Evolutionary conservation across 148 eudicot species (phyloP), one percentile per base, ranked within the genome.

Genomic region (Vaccinium myrtillus): DNA sequence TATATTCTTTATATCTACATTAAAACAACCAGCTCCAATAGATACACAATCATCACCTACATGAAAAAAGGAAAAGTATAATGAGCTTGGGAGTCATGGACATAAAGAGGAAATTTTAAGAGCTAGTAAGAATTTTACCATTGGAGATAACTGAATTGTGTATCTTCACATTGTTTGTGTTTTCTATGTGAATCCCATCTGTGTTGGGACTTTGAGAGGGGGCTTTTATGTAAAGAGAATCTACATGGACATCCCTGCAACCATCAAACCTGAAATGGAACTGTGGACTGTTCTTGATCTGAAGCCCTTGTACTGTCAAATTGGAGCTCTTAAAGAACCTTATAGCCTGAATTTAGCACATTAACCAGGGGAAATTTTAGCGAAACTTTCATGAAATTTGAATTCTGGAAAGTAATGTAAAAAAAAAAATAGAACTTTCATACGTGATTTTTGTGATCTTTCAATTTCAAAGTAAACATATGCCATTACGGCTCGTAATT

Each of bases 11-110:
- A 96, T 96, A 30, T 96, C 98, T 50, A 96, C 93, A 88, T 96
- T 92, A 74, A 87, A 92, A 78, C 87, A 88, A 51, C 97, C 97
- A 30, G 94, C 92, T 82, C 98, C 98, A 89, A 94, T 94, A 25
- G 99, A 96, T 36, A 96, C 91, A 81, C 98, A 96, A 81, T 94
- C 99, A 89, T 96, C 99, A 78, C 98, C 98, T 94, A 71, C 78
- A 89, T 67, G 48, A 10, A 80, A 23, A 46, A 25, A 27, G 19
- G 4, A 19, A 30, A 13, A 53, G 27, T 12, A 11, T 58, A 6
- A 30, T 39, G 80, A 49, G 59, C 43, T 75, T 53, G 49, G 9
- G 36, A 79, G 79, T 23, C 1, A 30, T 70, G 71, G 67, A 13
- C 32, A 71, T 25, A 49, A 23, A 59, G n/a, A n/a, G 10, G 19